These are phyloP conservation scores for Nicotiana undulata DNA, from an alignment of 257 asterid species.

Conservation along the genomic window DNA sequence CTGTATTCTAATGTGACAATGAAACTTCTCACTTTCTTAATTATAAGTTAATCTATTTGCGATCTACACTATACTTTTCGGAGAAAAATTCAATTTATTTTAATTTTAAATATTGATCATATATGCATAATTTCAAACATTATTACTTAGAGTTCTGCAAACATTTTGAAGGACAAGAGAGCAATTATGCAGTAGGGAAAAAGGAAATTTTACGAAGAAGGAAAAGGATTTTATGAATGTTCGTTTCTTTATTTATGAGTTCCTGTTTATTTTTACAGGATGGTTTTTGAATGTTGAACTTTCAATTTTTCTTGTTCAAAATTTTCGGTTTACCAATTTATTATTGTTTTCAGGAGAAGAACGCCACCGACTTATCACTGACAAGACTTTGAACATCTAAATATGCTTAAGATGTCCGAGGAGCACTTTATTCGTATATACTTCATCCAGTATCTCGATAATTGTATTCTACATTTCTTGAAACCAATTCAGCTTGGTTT, in stretches of 20 bases:
- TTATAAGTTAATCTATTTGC: too few relatives aligned
- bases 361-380: not conserved
- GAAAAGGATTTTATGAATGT: not conserved
- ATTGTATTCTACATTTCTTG: not conserved
- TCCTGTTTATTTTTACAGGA: too few relatives aligned
- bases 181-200: not conserved
- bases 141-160: not conserved
- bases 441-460: not conserved
- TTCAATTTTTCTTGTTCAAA: too few relatives aligned
- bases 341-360: not conserved
- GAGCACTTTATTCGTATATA: not conserved
- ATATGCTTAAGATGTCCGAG: not conserved
- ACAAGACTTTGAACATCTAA: not conserved
- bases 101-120: too few relatives aligned
- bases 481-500: not conserved
- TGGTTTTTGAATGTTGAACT: too few relatives aligned
- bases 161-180: too few relatives aligned
- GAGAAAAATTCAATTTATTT: too few relatives aligned
- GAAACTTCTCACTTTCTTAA: too few relatives aligned
- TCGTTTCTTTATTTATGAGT: too few relatives aligned
- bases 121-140: not conserved
- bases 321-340: too few relatives aligned
- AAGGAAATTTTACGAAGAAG: not conserved
- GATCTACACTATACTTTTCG: too few relatives aligned
- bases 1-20: too few relatives aligned